Evolutionary conservation across 768 basidiomycete genomes (phyloP).

Genomic region (Ramaria rubella): DNA sequence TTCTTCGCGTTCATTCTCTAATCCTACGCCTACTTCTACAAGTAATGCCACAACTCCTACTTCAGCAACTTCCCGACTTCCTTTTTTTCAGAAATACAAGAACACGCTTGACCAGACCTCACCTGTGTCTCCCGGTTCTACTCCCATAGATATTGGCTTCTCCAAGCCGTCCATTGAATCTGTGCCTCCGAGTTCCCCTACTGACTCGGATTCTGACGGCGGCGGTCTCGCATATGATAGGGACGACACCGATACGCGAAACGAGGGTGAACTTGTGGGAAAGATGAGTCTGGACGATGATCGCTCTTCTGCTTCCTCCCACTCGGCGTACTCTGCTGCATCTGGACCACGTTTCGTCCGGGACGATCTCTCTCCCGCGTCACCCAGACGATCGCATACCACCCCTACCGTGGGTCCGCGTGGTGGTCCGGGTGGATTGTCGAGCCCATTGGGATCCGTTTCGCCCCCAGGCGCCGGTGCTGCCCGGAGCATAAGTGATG

Average conservation of each 20-base stretch:
- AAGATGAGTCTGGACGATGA: background rate
- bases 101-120: conserved; percentile 15
- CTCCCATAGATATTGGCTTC: conserved; percentile 14
- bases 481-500: conserved; percentile 6
- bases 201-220: background rate
- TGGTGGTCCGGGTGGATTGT: conserved; percentile 4
- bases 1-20: conserved; percentile 24
- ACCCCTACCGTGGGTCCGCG: conserved; percentile 8
- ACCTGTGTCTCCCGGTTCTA: background rate
- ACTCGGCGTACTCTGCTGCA: conserved; percentile 4
- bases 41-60: conserved; percentile 13
- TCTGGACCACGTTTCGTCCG: background rate
- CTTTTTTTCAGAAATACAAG: conserved; percentile 55
- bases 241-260: background rate
- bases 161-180: conserved; percentile 12
- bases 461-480: background rate
- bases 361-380: background rate
- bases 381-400: conserved; percentile 9
- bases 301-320: background rate
- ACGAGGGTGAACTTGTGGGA: conserved; percentile 2
- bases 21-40: background rate
- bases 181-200: conserved; percentile 1
- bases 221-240: conserved; percentile 6
- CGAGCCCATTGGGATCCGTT: conserved; percentile 4
- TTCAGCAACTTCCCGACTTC: conserved; percentile 32